These are phyloP conservation scores for Arthrinium phaeospermum DNA, from an alignment of 2,329 filamentous ascomycete species.

Conservation along the genomic window DNA sequence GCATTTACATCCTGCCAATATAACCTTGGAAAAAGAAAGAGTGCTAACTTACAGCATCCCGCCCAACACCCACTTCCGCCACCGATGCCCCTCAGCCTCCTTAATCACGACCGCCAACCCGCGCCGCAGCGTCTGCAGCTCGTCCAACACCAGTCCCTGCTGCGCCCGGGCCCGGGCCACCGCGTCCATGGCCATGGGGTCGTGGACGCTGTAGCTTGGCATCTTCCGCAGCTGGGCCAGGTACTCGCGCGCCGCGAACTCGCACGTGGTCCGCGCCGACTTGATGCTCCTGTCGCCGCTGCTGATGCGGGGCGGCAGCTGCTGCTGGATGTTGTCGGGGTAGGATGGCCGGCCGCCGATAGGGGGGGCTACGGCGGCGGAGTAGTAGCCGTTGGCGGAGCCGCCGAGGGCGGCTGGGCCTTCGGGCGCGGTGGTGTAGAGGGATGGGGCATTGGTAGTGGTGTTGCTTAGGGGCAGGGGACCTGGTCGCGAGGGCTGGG, in stretches of 20 bases:
- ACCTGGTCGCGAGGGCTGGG: neutral
- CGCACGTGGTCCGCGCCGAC: constrained; percentile 33
- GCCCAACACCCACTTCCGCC: constrained; percentile 59
- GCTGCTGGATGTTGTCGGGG: neutral
- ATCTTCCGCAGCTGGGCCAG: constrained; percentile 37
- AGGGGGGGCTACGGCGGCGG: neutral
- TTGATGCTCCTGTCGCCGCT: constrained; percentile 28
- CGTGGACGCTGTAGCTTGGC: constrained; percentile 33
- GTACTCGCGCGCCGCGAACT: constrained; percentile 43
- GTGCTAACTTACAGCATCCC: constrained; percentile 52
- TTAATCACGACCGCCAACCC: constrained; percentile 51
- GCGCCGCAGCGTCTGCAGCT: constrained; percentile 50
- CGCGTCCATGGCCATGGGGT: constrained; percentile 49
- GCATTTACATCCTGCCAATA: neutral
- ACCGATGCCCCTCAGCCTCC: constrained; percentile 54
- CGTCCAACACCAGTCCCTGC: constrained; percentile 47
- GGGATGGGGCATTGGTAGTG: neutral
- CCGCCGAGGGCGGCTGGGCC: too few relatives aligned
- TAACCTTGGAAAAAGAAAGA: neutral
- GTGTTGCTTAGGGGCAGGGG: neutral
- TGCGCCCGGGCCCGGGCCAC: constrained; percentile 49
- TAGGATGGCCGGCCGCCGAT: neutral
- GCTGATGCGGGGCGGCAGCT: neutral
- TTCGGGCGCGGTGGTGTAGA: neutral
- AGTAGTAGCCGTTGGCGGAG: neutral